Conservation (phyloP, 1,139 yeast species). For the Protomyces gravidus region DNA sequence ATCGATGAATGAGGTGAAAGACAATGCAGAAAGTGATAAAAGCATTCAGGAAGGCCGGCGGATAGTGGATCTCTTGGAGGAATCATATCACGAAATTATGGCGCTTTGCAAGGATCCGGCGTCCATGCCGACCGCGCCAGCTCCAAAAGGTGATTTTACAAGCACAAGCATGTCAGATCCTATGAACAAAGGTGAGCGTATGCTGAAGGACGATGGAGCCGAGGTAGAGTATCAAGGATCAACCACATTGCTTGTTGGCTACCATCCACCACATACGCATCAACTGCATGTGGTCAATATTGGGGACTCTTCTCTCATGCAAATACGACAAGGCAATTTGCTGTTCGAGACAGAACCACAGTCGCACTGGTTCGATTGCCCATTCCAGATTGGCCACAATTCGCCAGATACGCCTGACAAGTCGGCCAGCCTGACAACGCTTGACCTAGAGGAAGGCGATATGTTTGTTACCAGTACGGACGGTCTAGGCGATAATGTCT, state of each 20-base stretch:
- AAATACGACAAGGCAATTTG: constrained; percentile 28
- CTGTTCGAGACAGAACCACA: constrained; percentile 32
- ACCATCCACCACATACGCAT: constrained; percentile 10
- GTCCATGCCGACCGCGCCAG: constrained; percentile 21
- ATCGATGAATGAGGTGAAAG: neutral
- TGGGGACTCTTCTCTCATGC: constrained; percentile 31
- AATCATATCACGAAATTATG: constrained; percentile 19
- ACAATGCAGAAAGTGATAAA: neutral
- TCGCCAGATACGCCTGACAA: constrained; percentile 30
- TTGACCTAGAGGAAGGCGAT: constrained; percentile 27
- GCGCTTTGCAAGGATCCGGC: constrained; percentile 25
- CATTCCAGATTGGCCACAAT: constrained; percentile 32
- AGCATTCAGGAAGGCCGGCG: neutral
- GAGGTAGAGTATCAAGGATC: constrained; percentile 25
- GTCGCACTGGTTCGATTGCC: constrained; percentile 34
- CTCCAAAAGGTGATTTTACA: constrained; percentile 21
- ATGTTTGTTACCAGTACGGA: constrained; percentile 32
- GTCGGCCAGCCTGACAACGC: constrained; percentile 7
- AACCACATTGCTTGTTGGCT: constrained; percentile 17
- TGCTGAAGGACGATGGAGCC: constrained; percentile 18
- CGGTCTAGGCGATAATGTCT: constrained; percentile 32
- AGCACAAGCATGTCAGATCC: constrained; percentile 28
- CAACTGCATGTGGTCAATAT: constrained; percentile 27
- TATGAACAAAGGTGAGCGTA: constrained; percentile 14
- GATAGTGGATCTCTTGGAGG: constrained; percentile 17